These are phyloP conservation scores for Dillenia suffruticosa DNA, from an alignment of 164 flowering plant species.

Conservation along the genomic window DNA sequence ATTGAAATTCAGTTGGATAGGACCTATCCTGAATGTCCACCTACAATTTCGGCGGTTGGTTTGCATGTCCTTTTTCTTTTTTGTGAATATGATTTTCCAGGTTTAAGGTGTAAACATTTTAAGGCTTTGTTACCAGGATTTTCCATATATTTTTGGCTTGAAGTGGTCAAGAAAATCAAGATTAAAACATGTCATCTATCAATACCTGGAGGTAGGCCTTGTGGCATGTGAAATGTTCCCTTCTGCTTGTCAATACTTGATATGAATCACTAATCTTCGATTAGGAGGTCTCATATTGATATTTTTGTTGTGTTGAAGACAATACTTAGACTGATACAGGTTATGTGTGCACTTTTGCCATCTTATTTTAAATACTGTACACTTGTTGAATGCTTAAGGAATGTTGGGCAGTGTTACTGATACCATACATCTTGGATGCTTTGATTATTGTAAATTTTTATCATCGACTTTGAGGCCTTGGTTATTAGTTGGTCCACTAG, in stretches of 20 bases:
- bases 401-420: too few species aligned
- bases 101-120: background rate
- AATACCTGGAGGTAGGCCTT: constrained; percentile 16
- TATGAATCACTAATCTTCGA: background rate
- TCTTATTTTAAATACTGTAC: too few species aligned
- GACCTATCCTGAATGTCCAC: constrained; percentile 56
- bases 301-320: too few species aligned
- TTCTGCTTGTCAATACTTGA: background rate
- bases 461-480: too few species aligned
- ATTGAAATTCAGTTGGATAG: constrained; percentile 49
- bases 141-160: constrained; percentile 56
- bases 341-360: too few species aligned
- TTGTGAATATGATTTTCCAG: background rate
- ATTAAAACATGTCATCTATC: constrained; percentile 40
- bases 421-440: too few species aligned
- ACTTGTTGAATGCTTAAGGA: too few species aligned
- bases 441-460: too few species aligned
- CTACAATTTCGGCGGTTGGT: constrained; percentile 63
- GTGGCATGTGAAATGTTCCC: background rate
- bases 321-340: too few species aligned
- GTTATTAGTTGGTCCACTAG: too few species aligned
- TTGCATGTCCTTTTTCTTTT: background rate
- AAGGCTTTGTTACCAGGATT: constrained; percentile 43
- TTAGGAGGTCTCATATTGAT: too few species aligned
- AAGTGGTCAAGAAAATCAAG: constrained; percentile 52